phyloP scores from a whole-genome alignment of 2,329 filamentous ascomycete genomes.

The Cladosporium halotolerans region DNA sequence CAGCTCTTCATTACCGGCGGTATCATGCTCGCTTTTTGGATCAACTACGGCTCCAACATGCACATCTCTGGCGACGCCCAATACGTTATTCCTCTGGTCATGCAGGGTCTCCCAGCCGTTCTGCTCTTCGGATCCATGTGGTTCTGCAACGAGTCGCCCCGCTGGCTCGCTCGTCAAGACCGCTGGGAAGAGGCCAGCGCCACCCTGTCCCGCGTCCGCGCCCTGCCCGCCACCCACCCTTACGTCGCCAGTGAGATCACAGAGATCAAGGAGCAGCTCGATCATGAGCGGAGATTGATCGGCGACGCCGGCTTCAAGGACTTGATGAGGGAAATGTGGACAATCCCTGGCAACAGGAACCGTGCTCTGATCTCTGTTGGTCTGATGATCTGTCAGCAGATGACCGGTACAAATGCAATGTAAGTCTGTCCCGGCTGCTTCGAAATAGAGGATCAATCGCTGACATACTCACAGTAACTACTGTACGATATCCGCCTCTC shows the following conservation, averaged over 20 bases:
- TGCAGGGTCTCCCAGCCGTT: conserved; percentile 59
- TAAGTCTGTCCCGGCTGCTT: background rate
- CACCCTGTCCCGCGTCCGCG: conserved; percentile 52
- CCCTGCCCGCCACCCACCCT: conserved; percentile 56
- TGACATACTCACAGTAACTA: conserved; percentile 47
- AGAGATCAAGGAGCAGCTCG: conserved; percentile 59
- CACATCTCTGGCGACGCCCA: conserved; percentile 40
- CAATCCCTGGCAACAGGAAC: conserved; percentile 58
- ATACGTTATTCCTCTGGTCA: conserved; percentile 53
- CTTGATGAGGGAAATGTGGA: conserved; percentile 62
- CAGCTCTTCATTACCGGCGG: conserved; percentile 52
- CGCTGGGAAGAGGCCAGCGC: conserved; percentile 59
- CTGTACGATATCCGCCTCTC: conserved; percentile 28
- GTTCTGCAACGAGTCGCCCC: conserved; percentile 47
- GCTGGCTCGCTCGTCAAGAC: conserved; percentile 62
- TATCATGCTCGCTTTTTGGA: conserved; percentile 49
- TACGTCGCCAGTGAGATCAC: conserved; percentile 47
- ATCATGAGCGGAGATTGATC: conserved; percentile 64
- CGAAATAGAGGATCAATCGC: background rate
- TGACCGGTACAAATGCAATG: conserved; percentile 56
- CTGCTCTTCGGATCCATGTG: conserved; percentile 56
- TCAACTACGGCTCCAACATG: conserved; percentile 48
- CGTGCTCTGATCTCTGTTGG: conserved; percentile 59
- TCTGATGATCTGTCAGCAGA: conserved; percentile 63
- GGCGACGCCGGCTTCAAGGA: conserved; percentile 57